Conservation (phyloP, 441 rosid species). For the Theobroma grandiflorum region DNA sequence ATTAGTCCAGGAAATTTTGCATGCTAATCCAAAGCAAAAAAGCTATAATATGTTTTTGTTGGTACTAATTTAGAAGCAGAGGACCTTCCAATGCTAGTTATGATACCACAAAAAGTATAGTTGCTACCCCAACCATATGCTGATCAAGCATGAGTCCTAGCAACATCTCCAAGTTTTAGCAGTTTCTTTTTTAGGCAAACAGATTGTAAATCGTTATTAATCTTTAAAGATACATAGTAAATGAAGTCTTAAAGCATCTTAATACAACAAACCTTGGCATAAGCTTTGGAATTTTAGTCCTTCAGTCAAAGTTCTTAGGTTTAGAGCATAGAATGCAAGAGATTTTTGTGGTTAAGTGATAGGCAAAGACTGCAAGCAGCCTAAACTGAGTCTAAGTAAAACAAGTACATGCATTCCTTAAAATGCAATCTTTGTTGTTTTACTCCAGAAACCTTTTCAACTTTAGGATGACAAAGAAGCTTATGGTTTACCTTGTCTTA, state of each 20-base stretch:
- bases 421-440: background rate
- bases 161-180: background rate
- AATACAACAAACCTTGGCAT: background rate
- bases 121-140: background rate
- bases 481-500: background rate
- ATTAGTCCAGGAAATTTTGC: background rate
- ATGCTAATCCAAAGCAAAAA: background rate
- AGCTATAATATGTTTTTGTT: background rate
- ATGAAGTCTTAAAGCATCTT: background rate
- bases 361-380: background rate
- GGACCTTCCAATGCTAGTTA: background rate
- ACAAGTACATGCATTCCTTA: background rate
- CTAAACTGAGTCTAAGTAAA: background rate
- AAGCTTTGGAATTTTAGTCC: background rate
- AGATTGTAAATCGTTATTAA: background rate
- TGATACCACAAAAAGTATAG: background rate
- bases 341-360: constrained; percentile 2
- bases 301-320: background rate
- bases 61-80: background rate
- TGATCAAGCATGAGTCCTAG: background rate
- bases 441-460: background rate
- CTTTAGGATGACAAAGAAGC: background rate
- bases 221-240: background rate
- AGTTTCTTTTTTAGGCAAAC: background rate
- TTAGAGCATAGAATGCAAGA: background rate